Base-by-base conservation (phyloP, 805 yeast species). In the Saccharomycopsis olivae region DNA sequence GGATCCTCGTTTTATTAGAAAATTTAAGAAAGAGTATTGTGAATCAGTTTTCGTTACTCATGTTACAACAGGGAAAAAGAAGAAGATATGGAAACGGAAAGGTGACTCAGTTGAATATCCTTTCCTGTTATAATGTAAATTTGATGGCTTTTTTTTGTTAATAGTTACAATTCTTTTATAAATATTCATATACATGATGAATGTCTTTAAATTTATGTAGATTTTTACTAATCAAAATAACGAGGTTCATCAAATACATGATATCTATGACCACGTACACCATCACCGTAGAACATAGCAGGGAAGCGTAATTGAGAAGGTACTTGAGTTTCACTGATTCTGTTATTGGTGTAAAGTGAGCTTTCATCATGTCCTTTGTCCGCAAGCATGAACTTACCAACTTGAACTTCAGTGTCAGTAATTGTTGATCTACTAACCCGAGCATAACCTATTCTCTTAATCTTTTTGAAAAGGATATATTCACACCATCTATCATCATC, bases 401-500 rank as follows among this genome's bases (percentile, higher is more conserved):
- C 81, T 65, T 92, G 98, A 39, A 92, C 73, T 60, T 92, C 98
- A 2, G 98, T 92, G 56, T 92, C 98, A 0, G 98, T 92, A 50
- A 92, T 88, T 1, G 95, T 78, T 6, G 92, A 85, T 54, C 98
- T 74, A 34, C 94, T 78, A 31, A 92, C 80, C 57, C 98, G 75
- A 0, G 97, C 97, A 57, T 92, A 92, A 3, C 94, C 97, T 1
- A 81, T 75, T 60, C 95, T 80, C 57, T 75, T 79, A 59, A 92
- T 64, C 44, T 81, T 78, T 58, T 88, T 82, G 72, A 81, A 92
- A 49, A 92, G 63, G 47, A 92, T 86, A 61, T 92, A 92, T 63
- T 92, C 95, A 62, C 98, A 92, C 98, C 98, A 92, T 63, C 98
- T 75, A 55, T 92, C 98, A 78, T 88, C 84, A 57, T 89, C 96